Evolutionary conservation across 164 flowering plant genomes (phyloP), one percentile per base, ranked within the genome.

Genomic region (Dillenia turbinata): DNA sequence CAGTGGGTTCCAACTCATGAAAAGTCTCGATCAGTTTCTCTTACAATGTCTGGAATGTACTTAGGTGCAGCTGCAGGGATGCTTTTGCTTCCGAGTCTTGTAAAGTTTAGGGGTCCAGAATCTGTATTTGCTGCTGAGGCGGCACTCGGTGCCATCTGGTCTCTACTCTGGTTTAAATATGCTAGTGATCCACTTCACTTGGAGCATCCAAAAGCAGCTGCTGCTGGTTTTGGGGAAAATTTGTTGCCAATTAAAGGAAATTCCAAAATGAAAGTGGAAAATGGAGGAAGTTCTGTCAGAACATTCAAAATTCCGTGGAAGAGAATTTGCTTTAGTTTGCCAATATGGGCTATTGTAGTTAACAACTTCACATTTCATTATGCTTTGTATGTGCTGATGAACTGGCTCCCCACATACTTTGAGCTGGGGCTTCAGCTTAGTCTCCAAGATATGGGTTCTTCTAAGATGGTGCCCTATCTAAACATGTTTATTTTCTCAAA

Each of bases 1-100:
- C 96, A 87, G 62, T 91, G 97, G 97, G 97, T 91, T 14, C 97
- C 97, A 11, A 90, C 96, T 3, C 88, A 89, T 69, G 97, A 91
- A 66, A 68, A 93, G 47, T 91, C 97, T 43, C 87, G 97, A 59
- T 91, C 96, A 9, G 97, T 91, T 62, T 91, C 97, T 40, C 85
- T 91, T 52, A 91, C 97, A 22, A 91, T 83, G 26, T 89, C 96
- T 9, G 97, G 96, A 19, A 91, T 91, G 97, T 91, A 91, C 70
- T 78, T 91, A 2, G 97, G 97, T 51, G 96, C 97, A n/a, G 97
- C 97, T 56, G 71, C 75, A 47, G 97, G 96, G 49, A 91, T 86
- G 90, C 87, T 89, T 65, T 15, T 83, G 40, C 83, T 89, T 54
- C 97, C 97, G 5, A 85, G 80, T 72, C 73, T 91, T 56, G 96